These are phyloP conservation scores for Parathielavia hyrcaniae DNA, from an alignment of 495 filamentous ascomycete species.

Conservation along the genomic window DNA sequence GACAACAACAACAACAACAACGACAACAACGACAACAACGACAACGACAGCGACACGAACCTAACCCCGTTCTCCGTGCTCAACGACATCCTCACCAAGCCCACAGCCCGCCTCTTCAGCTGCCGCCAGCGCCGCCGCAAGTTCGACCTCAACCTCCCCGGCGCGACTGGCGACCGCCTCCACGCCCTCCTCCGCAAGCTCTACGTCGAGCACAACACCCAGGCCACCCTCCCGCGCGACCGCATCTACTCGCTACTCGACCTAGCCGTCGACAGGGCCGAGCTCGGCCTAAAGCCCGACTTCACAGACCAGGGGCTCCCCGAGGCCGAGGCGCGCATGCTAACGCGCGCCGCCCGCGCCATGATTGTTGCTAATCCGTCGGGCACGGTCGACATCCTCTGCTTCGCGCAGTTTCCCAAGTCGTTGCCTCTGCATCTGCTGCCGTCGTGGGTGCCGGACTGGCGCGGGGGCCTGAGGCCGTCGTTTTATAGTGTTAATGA, in stretches of 20 bases:
- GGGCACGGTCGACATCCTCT: not conserved
- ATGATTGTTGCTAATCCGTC: not conserved
- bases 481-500: not conserved
- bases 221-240: not conserved
- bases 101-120: not conserved
- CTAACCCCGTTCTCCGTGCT: not conserved
- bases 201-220: not conserved
- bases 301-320: not conserved
- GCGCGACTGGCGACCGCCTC: not conserved
- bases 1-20: too few relatives aligned
- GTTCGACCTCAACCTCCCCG: not conserved
- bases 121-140: not conserved
- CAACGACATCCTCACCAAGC: not conserved
- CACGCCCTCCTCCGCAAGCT: not conserved
- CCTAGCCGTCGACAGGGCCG: not conserved
- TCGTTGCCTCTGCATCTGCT: not conserved
- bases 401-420: not conserved
- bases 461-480: not conserved
- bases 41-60: too few relatives aligned
- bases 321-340: not conserved
- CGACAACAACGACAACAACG: too few relatives aligned
- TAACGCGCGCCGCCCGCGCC: not conserved
- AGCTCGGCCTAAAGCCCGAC: not conserved
- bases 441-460: not conserved
- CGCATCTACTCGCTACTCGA: not conserved